Evolutionary conservation across 768 basidiomycete genomes (phyloP), one percentile per base, ranked within the genome.

Genomic region (Coprinopsis marcescibilis): DNA sequence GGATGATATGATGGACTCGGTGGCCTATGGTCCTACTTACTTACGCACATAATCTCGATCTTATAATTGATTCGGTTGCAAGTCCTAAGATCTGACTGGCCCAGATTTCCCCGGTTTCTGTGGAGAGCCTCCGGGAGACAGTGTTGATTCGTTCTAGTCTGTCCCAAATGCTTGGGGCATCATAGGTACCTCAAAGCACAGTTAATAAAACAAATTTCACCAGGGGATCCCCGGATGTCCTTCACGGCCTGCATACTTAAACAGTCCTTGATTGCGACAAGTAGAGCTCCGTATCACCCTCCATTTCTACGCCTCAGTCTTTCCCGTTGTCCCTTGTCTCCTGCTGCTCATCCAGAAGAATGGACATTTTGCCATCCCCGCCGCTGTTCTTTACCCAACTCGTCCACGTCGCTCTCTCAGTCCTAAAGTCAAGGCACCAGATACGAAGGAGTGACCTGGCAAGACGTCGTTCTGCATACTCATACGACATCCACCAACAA

Each of bases 401-500:
- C 50, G 50, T 79, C 43, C 66, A 69, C 40, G 66, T 78, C 13
- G 70, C 69, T 12, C 49, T 77, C 17, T 73, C 70, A 24, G 52
- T 75, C 21, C 61, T 79, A 43, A 70, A 69, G 44, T 75, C 77
- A 4, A 64, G 71, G 30, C 59, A 71, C 46, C 60, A 62, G 46
- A 52, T 56, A 36, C 59, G 61, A 44, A 64, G 63, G 40, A 62
- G 64, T 48, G 39, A 60, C 4, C 53, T 57, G 38, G 55, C 61
- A 12, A 61, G 59, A 21, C 66, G 65, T 21, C 68, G 63, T 34
- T 58, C 66, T 10, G 70, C 68, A 15, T 54, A 60, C 2, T 71
- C 79, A 47, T 83, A 79, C 47, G 81, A 83, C 54, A 62, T 84
- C 50, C 67, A 80, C 53, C 59, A 75, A 7, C 63, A 75, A 12